Base-by-base conservation (phyloP, 1,139 yeast species). In the Pneumocystis oryctolagi region DNA sequence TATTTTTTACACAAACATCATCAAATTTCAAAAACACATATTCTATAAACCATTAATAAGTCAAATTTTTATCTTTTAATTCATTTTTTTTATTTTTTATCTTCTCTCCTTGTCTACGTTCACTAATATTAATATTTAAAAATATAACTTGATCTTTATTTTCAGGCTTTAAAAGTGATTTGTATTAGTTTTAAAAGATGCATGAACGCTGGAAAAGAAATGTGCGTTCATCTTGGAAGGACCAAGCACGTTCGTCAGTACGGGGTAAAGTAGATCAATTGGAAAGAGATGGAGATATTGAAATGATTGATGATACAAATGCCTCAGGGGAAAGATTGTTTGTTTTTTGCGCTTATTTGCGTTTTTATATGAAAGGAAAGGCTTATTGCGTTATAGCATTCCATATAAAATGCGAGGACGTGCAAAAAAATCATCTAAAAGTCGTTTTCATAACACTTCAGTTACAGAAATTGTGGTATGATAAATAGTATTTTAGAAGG, bases 211-310 rank as follows among this genome's bases (percentile, higher is more conserved):
- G 39, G 9, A 20, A 20, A 56, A 16, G 61, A 34, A 16, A 16
- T 28, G 30, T 28, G 3, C 34, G 20, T 34, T 18, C 37, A 28
- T 40, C 55, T 60, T 42, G 60, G 58, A 55, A 63, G 20, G 63
- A 62, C 34, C 18, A 63, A n/a, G 62, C 61, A 12, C 62, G 65
- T 31, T 60, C 61, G 14, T 39, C 64, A 9, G 57, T 32, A 30
- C 32, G 34, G 8, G 34, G 28, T 25, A n/a, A 2, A 16, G 28
- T 53, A 12, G 32, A 28, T 20, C 34, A 62, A 39, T 53, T 60
- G 28, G 62, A 62, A 42, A 62, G 58, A 47, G 65, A 63, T 28
- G 63, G 63, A 20, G 65, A 63, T 47, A n/a, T 63, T 14, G 62
- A 61, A 31, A 63, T 63, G 65, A 60, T 47, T 18, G 65, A 61